Percentiles rank a stretch among this genome's conserved stretches.
phyloP scores from a whole-genome alignment of 257 asterid species.

The Petunia axillaris region DNA sequence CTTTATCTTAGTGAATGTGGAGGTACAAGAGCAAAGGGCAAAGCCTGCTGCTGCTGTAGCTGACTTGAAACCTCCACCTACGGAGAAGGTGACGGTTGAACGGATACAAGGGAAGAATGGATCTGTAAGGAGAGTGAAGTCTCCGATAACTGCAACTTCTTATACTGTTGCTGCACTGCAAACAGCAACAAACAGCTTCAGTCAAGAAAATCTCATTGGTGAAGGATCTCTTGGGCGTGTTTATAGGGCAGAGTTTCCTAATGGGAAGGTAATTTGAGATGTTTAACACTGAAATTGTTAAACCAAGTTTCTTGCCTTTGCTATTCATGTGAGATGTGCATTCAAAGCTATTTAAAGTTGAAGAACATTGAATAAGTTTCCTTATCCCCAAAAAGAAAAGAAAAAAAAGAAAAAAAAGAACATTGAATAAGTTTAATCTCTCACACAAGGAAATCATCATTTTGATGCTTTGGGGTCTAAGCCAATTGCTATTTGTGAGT shows the following conservation, averaged over 20 bases:
- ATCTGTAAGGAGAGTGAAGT: constrained; percentile 68
- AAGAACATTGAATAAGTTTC: neutral
- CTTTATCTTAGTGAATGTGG: constrained; percentile 55
- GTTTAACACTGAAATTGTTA: constrained; percentile 8
- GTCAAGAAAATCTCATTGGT: constrained; percentile 90
- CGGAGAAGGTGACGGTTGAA: constrained; percentile 62
- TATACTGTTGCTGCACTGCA: constrained; percentile 90
- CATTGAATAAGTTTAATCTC: neutral
- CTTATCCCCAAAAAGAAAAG: too few relatives aligned
- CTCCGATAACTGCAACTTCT: constrained; percentile 78
- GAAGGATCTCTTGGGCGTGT: constrained; percentile 99
- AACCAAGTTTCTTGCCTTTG: constrained; percentile 7
- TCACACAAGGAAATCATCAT: neutral
- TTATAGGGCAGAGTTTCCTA: constrained; percentile 83
- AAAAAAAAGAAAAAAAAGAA: neutral
- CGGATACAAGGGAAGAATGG: constrained; percentile 74
- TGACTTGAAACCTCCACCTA: constrained; percentile 73
- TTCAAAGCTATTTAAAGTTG: neutral
- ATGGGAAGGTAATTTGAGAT: constrained; percentile 73
- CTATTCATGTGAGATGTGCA: neutral
- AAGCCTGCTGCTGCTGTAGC: constrained; percentile 51
- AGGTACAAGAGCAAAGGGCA: constrained; percentile 69
- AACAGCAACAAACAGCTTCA: constrained; percentile 90
- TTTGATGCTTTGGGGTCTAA: neutral
- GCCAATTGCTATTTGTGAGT: constrained; percentile 14